Base-by-base conservation (phyloP, 768 basidiomycete genomes). In the Russula sp. region DNA sequence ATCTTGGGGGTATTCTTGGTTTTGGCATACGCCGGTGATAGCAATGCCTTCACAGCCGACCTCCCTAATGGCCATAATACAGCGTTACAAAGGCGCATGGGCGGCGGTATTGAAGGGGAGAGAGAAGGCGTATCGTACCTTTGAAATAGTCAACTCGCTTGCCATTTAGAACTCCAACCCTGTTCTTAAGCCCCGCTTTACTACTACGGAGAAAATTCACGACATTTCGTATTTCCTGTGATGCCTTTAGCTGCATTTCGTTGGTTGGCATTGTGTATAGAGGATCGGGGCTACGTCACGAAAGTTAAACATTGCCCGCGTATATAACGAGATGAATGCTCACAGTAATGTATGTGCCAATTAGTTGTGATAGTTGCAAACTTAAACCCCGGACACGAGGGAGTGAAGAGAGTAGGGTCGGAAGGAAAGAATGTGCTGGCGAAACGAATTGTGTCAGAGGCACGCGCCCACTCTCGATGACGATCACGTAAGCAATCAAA, bases 121-220 rank as follows among this genome's bases (percentile, higher is more conserved):
- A 53, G 42, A 16, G 32, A 53, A 20, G 26, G 36, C 8, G 32
- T n/a, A 69, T 81, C 69, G 57, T 50, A 94, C 96, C 97, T 80
- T 94, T 99, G 82, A 98, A 99, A 78, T 98, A 99, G 76, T 98
- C 96, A 57, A 95, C 78, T 40, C 96, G 87, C 76, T 96, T 97
- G 26, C 96, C 96, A 70, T 92, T 92, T 71, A 98, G 77, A 10
- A 94, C 89, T 24, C 97, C 97, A 11, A 89, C 87, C 67, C 92
- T 83, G 59, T 88, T 83, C 79, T 97, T 98, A 71, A 98, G 85
- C 2, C 92, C 92, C 16, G 92, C 81, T 71, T 86, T 88, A 69
- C 89, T 87, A 68, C 90, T 87, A 51, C 97, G 86, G 56, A 99
- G 79, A 72, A 91, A 99, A 69, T 90, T 84, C 59, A 91, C 91